These are phyloP conservation scores for Microdochium trichocladiopsis DNA, from an alignment of 2,329 filamentous ascomycete genomes.

Conservation along the genomic window DNA sequence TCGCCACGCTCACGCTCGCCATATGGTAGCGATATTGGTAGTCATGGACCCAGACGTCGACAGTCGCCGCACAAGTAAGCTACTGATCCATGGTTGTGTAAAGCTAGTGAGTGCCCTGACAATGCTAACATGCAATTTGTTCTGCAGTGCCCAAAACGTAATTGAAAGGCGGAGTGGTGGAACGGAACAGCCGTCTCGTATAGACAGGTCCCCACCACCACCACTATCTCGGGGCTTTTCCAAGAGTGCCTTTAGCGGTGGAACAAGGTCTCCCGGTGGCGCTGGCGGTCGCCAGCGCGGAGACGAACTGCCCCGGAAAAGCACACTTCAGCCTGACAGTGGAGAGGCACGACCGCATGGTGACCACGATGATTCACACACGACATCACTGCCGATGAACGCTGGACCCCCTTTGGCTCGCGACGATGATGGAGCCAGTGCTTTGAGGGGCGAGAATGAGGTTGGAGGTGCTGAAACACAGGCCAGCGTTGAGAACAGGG, in stretches of 20 bases:
- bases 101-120: not conserved
- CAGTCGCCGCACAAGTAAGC: constrained; percentile 24
- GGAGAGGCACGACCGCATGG: not conserved
- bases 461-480: not conserved
- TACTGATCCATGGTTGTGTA: not conserved
- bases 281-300: not conserved
- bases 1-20: constrained; percentile 56
- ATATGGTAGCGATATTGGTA: constrained; percentile 45
- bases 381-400: not conserved
- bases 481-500: not conserved
- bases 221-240: constrained; percentile 22
- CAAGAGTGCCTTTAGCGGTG: not conserved
- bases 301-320: constrained; percentile 1
- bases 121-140: not conserved
- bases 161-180: constrained; percentile 27
- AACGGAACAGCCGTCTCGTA: not conserved
- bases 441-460: not conserved
- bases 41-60: constrained; percentile 39
- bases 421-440: not conserved
- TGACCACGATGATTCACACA: not conserved
- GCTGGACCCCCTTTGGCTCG: not conserved
- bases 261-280: not conserved
- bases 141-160: constrained; percentile 1
- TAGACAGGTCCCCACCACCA: constrained; percentile 16
- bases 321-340: not conserved